phyloP scores from a whole-genome alignment of 2,329 filamentous ascomycete genomes.

The Aspergillus pseudoviridinutans region DNA sequence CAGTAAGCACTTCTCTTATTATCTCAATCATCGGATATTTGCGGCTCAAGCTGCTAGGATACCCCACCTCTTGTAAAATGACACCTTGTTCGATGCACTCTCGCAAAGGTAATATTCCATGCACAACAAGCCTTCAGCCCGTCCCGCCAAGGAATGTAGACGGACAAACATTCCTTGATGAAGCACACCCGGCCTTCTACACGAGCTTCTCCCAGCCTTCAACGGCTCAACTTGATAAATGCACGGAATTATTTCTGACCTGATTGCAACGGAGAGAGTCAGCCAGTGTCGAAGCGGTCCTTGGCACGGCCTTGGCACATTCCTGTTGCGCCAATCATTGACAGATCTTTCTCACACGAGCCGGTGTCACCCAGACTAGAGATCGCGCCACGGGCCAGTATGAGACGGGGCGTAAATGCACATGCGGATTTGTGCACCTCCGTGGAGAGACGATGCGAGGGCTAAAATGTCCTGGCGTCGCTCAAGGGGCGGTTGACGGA shows the following conservation, averaged over 20 bases:
- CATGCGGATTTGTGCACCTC: not conserved
- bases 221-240: not conserved
- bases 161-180: not conserved
- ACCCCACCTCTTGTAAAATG: not conserved
- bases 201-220: not conserved
- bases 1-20: not conserved
- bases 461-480: not conserved
- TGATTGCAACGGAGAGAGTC: not conserved
- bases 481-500: not conserved
- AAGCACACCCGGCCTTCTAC: not conserved
- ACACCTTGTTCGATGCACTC: not conserved
- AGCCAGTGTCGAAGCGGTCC: not conserved
- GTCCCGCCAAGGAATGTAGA: not conserved
- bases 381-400: not conserved
- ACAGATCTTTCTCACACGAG: not conserved
- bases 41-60: not conserved
- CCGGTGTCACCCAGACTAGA: not conserved
- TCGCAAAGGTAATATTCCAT: not conserved
- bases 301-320: not conserved
- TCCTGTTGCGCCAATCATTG: not conserved
- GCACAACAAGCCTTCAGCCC: not conserved
- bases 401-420: not conserved
- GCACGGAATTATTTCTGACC: not conserved
- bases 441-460: not conserved
- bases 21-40: not conserved